Evolutionary conservation across 441 rosid genomes (phyloP).

Genomic region (Erodium moschatum): DNA sequence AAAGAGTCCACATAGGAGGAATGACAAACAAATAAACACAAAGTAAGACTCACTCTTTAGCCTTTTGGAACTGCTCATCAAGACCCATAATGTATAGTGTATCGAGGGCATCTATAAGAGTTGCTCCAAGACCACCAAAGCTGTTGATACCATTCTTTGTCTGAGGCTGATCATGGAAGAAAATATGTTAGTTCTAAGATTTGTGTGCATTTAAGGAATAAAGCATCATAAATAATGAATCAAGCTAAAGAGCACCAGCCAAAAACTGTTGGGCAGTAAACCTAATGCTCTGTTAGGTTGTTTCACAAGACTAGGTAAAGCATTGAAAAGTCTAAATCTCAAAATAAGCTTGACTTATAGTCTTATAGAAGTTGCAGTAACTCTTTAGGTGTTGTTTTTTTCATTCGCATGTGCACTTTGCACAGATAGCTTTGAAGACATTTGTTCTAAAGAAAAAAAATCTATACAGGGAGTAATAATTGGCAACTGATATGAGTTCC

Average conservation of each 20-base stretch:
- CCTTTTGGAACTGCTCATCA: slow-evolving; percentile 75
- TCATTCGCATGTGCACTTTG: background rate
- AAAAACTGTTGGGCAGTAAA: background rate
- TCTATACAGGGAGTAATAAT: background rate
- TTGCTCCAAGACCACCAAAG: slow-evolving; percentile 98
- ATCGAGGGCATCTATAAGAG: slow-evolving; percentile 79
- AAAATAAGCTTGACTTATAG: background rate
- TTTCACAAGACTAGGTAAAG: background rate
- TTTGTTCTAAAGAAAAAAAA: background rate
- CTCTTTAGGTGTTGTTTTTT: background rate
- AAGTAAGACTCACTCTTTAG: slow-evolving; percentile 67
- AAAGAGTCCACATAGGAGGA: background rate
- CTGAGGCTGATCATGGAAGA: slow-evolving; percentile 55
- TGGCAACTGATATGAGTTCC: background rate
- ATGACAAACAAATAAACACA: background rate
- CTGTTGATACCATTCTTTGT: slow-evolving; percentile 72
- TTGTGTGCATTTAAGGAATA: background rate
- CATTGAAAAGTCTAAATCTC: background rate
- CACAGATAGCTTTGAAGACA: background rate
- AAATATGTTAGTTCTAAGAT: slow-evolving; percentile 5
- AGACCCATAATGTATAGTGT: slow-evolving; percentile 94
- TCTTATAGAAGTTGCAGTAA: background rate
- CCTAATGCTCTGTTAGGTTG: background rate
- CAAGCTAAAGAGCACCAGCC: slow-evolving; percentile 3
- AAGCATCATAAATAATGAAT: background rate